Evolutionary conservation across 2,329 filamentous ascomycete species (phyloP), one percentile per base, ranked within the genome.

Genomic region (Camptophora hylomeconis): DNA sequence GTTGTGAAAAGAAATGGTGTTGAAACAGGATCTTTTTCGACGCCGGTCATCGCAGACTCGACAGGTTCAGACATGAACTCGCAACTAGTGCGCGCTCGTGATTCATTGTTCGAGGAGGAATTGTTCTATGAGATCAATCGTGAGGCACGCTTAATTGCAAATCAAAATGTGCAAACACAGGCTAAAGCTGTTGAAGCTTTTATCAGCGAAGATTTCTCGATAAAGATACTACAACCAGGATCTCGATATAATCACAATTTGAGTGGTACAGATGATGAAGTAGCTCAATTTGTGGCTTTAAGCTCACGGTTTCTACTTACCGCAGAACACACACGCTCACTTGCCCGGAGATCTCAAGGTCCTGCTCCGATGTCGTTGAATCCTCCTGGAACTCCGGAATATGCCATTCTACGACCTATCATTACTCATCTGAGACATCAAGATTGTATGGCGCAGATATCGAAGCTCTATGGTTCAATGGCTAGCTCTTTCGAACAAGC

Each of bases 111-210:
- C 15, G 64, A 71, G 19, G 67, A 76, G 2, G 89, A 98, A 49
- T 59, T 98, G 2, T 94, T 84, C 67, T 75, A 92, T 43, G 89
- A 98, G 54, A 63, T 95, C 35, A 75, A 77, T 29, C 69, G 82
- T 11, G 89, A 98, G 54, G 75, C 80, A 1, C 76, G 84, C 10
- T 66, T 67, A 0, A 61, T 93, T 13, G 65, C 76, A 3, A 72
- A 75, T 7, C 75, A 80, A 36, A 72, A 76, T 7, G 75, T 94
- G 8, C 67, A 66, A 15, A 67, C 75, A 9, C 65, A 71, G 19
- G 72, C 67, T 9, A 58, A 69, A 15, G 56, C 63, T 3, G 61
- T 83, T 22, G 60, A 61, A 7, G 71, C 73, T 44, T 57, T 63
- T 3, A 50, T 72, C 2, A 60, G 65, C n/a, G 45, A 61, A 1